Percentiles rank a stretch among this genome's conserved stretches.
phyloP scores from a whole-genome alignment of 305 asterid species.

The Solanum hybrid region DNA sequence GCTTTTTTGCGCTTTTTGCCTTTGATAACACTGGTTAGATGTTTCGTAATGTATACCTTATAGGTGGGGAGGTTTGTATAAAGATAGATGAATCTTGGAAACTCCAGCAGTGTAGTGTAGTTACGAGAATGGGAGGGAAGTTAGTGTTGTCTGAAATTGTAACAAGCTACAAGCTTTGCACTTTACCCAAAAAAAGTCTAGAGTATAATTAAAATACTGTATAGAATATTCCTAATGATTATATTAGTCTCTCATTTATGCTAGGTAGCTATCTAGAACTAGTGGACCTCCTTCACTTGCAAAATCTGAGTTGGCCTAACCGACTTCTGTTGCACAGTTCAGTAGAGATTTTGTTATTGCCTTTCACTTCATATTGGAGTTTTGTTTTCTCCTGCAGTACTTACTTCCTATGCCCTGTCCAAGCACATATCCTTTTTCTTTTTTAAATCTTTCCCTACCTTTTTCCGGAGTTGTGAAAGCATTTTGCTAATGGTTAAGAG shows the following conservation, averaged over 20 bases:
- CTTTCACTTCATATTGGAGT: neutral
- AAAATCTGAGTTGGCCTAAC: neutral
- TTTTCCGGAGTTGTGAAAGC: neutral
- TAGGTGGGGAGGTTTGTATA: neutral
- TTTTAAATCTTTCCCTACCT: neutral
- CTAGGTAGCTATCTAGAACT: neutral
- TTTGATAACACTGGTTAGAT: too few species aligned
- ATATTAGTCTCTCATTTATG: neutral
- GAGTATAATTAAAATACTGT: neutral
- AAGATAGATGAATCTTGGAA: neutral
- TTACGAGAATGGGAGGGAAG: neutral
- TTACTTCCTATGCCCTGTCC: neutral
- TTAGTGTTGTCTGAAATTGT: neutral
- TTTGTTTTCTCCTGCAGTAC: neutral
- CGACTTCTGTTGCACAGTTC: neutral
- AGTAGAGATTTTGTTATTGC: neutral
- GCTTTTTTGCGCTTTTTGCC: too few species aligned
- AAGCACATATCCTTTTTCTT: neutral
- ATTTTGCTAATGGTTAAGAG: constrained; percentile 15
- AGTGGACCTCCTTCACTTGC: neutral
- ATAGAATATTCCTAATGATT: neutral
- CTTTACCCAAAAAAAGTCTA: neutral
- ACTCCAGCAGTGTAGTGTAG: neutral
- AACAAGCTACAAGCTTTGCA: neutral
- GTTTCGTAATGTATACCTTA: neutral